These are phyloP conservation scores for Speleostelium caveatum DNA, from an alignment of 78 protist species.

Conservation along the genomic window DNA sequence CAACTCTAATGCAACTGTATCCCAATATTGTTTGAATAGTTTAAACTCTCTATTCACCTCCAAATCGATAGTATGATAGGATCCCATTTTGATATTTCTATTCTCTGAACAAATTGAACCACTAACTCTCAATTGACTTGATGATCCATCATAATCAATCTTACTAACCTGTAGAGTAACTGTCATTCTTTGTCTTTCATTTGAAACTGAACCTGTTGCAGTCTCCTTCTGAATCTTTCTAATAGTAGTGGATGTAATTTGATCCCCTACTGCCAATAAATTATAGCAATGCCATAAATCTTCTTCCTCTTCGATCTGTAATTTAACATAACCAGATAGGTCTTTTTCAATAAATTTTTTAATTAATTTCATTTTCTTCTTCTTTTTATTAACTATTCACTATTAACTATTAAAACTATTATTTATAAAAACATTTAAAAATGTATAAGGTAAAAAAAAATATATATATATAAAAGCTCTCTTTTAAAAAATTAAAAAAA, in stretches of 20 bases:
- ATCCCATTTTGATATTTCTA: conserved; percentile 86
- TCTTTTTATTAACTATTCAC: not conserved
- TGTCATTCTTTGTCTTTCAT: conserved; percentile 69
- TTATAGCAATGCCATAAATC: conserved; percentile 92
- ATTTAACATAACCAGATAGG: conserved; percentile 37
- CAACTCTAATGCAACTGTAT: conserved; percentile 80
- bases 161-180: conserved; percentile 78
- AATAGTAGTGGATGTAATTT: conserved; percentile 61
- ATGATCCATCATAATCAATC: conserved; percentile 87
- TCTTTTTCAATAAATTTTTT: conserved; percentile 72
- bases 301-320: conserved; percentile 79
- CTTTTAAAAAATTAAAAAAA: too few species aligned
- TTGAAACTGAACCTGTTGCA: conserved; percentile 83
- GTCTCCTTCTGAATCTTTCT: conserved; percentile 88
- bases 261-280: conserved; percentile 74
- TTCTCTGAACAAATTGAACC: conserved; percentile 86
- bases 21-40: conserved; percentile 89
- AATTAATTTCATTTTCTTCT: conserved; percentile 41
- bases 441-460: too few species aligned
- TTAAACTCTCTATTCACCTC: conserved; percentile 83
- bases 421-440: not conserved
- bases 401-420: too few species aligned
- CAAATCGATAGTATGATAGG: conserved; percentile 91
- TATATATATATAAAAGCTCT: too few species aligned
- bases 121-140: conserved; percentile 75